These are phyloP conservation scores for Barnettozyma botsteinii DNA, from an alignment of 805 yeast genomes.

Conservation along the genomic window DNA sequence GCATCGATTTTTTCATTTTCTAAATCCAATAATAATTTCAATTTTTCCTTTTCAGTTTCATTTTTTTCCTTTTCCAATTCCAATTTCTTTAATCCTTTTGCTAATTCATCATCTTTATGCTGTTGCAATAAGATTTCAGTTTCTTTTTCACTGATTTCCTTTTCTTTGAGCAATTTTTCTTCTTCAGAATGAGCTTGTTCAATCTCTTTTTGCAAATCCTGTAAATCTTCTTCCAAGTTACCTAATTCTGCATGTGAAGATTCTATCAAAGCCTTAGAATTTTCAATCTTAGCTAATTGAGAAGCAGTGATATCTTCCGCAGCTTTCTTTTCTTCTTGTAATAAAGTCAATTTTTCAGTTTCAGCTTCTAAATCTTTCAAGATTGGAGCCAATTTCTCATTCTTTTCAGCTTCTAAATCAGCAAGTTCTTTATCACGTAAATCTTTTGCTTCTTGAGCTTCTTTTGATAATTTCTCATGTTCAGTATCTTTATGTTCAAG, in stretches of 20 bases:
- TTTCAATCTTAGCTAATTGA: conserved; percentile 40
- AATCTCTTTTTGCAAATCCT: conserved; percentile 28
- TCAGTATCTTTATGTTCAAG: conserved; percentile 28
- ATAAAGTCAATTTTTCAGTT: conserved; percentile 41
- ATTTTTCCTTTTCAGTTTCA: conserved; percentile 31
- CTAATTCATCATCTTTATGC: conserved; percentile 33
- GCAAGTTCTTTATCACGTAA: conserved; percentile 38
- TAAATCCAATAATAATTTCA: conserved; percentile 30
- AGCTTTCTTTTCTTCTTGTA: conserved; percentile 44
- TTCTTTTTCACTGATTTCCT: conserved; percentile 28
- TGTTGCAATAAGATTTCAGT: conserved; percentile 28
- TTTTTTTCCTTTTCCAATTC: conserved; percentile 34
- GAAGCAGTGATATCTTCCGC: conserved; percentile 39
- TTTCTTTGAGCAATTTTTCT: conserved; percentile 28
- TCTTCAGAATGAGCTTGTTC: conserved; percentile 26
- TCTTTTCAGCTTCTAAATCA: conserved; percentile 44
- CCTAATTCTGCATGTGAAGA: conserved; percentile 38
- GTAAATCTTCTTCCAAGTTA: conserved; percentile 31
- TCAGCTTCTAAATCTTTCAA: conserved; percentile 48
- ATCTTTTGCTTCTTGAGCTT: conserved; percentile 37
- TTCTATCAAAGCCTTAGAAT: conserved; percentile 36
- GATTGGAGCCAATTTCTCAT: conserved; percentile 48
- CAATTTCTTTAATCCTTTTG: conserved; percentile 32
- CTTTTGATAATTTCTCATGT: conserved; percentile 19
- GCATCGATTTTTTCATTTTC: conserved; percentile 31